Evolutionary conservation across 2,329 filamentous ascomycete genomes (phyloP).

Genomic region (Nemania diffusa): DNA sequence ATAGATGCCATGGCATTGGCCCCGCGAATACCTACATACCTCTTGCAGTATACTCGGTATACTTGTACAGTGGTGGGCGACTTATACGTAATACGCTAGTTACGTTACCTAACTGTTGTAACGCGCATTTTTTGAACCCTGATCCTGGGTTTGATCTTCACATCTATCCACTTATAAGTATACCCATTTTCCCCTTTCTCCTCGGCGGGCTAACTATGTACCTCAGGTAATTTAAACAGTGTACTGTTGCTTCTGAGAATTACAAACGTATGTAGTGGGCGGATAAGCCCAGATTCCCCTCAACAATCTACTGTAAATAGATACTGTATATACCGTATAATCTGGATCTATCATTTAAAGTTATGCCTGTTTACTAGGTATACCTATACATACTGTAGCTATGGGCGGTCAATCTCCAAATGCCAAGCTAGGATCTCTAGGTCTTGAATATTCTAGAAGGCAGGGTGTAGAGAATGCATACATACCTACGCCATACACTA

Average conservation of each 20-base stretch:
- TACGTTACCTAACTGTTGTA: not conserved
- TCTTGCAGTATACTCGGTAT: too few relatives aligned
- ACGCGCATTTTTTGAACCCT: slow-evolving; percentile 1
- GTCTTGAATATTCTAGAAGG: slow-evolving; percentile 26
- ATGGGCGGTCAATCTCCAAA: slow-evolving; percentile 19
- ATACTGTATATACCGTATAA: not conserved
- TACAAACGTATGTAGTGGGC: not conserved
- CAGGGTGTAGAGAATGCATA: too few relatives aligned
- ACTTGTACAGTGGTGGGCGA: too few relatives aligned
- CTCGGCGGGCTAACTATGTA: not conserved
- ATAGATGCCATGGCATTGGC: slow-evolving; percentile 6
- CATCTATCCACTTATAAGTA: not conserved
- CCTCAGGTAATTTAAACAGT: not conserved
- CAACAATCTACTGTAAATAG: not conserved
- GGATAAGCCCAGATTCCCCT: not conserved
- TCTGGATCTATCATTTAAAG: slow-evolving; percentile 14
- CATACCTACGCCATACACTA: not conserved
- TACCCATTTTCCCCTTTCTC: not conserved
- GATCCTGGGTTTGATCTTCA: slow-evolving; percentile 22
- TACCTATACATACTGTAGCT: not conserved
- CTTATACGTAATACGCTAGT: too few relatives aligned
- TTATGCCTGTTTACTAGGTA: slow-evolving; percentile 12
- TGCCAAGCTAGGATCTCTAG: slow-evolving; percentile 2
- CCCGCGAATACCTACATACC: not conserved
- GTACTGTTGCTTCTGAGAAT: not conserved